A percentile compares a stretch with the other conserved stretches of the same genome.
Evolutionary conservation across 108 stramenopile genomes (phyloP).

Genomic region (Mayamaea pseudoterrestris): DNA sequence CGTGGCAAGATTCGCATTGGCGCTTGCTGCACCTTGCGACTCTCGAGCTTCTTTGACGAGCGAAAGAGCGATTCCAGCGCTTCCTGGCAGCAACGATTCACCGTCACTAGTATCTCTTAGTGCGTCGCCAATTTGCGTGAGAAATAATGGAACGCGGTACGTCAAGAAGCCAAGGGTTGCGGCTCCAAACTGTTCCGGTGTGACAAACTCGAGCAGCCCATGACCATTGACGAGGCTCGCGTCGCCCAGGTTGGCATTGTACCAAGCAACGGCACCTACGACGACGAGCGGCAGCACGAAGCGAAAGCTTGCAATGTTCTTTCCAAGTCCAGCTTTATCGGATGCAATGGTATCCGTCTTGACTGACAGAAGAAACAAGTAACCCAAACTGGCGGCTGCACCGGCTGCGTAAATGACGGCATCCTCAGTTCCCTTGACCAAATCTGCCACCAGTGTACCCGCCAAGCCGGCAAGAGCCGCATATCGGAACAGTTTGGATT

Average conservation of each 20-base stretch:
- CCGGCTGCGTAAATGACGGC: constrained; percentile 55
- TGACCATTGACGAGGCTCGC: constrained; percentile 18
- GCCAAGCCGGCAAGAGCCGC: constrained; percentile 39
- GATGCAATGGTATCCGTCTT: constrained; percentile 68
- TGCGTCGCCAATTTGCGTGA: constrained; percentile 46
- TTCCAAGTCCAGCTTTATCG: constrained; percentile 33
- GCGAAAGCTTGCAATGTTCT: constrained; percentile 44
- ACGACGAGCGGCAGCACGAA: constrained; percentile 60
- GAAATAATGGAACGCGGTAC: constrained; percentile 70
- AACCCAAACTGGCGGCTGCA: constrained; percentile 46
- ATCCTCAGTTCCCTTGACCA: constrained; percentile 36
- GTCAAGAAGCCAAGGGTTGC: constrained; percentile 74
- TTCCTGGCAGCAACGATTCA: constrained; percentile 32
- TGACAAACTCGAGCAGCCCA: constrained; percentile 23
- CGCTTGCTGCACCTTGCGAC: background rate
- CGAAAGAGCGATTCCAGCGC: constrained; percentile 35
- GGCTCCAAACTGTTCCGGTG: constrained; percentile 61
- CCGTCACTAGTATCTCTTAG: constrained; percentile 9
- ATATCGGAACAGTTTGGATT: constrained; percentile 35
- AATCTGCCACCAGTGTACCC: constrained; percentile 37
- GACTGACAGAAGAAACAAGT: constrained; percentile 56
- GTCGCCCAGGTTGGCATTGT: constrained; percentile 35
- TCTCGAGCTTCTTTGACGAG: constrained; percentile 6
- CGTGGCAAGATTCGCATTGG: background rate
- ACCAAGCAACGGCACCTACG: constrained; percentile 43